These are phyloP conservation scores for Boechera divaricarpa DNA, from an alignment of 345 rosid species.

Conservation along the genomic window DNA sequence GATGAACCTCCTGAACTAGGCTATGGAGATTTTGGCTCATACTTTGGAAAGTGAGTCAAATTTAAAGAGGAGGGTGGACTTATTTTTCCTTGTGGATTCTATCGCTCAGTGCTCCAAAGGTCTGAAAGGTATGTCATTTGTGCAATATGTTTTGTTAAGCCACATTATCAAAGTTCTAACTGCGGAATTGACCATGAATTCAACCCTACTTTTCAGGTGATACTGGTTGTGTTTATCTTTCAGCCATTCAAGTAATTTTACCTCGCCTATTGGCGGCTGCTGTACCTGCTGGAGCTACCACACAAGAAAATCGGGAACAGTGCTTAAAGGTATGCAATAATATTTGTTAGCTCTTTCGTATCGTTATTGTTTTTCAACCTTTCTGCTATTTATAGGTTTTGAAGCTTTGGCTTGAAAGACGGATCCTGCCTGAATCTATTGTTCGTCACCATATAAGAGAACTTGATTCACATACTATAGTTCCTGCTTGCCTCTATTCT, in stretches of 20 bases:
- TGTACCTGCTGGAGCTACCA: slow-evolving; percentile 81
- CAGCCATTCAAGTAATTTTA: slow-evolving; percentile 71
- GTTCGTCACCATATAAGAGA: slow-evolving; percentile 85
- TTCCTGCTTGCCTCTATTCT: slow-evolving; percentile 77
- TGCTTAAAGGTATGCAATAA: slow-evolving; percentile 73
- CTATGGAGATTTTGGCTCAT: slow-evolving; percentile 70
- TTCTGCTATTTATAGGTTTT: slow-evolving; percentile 62
- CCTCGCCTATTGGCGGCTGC: slow-evolving; percentile 82
- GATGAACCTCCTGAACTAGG: slow-evolving; percentile 50
- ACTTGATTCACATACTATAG: slow-evolving; percentile 61
- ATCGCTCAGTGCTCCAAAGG: slow-evolving; percentile 90
- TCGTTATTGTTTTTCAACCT: background rate
- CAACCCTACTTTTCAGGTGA: slow-evolving; percentile 59
- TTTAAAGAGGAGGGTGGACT: slow-evolving; percentile 79
- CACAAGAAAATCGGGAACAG: slow-evolving; percentile 83
- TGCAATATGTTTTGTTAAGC: slow-evolving; percentile 1
- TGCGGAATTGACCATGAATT: background rate
- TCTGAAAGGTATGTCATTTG: slow-evolving; percentile 60
- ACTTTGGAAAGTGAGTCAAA: slow-evolving; percentile 81
- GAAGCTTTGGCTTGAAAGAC: slow-evolving; percentile 93
- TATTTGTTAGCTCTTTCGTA: slow-evolving; percentile 1
- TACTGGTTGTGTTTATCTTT: slow-evolving; percentile 67
- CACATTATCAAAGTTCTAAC: background rate
- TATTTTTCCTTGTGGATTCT: slow-evolving; percentile 97
- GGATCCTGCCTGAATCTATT: slow-evolving; percentile 77